Evolutionary conservation across 2,329 filamentous ascomycete species (phyloP).

Genomic region (Pseudocercospora fijiensis): DNA sequence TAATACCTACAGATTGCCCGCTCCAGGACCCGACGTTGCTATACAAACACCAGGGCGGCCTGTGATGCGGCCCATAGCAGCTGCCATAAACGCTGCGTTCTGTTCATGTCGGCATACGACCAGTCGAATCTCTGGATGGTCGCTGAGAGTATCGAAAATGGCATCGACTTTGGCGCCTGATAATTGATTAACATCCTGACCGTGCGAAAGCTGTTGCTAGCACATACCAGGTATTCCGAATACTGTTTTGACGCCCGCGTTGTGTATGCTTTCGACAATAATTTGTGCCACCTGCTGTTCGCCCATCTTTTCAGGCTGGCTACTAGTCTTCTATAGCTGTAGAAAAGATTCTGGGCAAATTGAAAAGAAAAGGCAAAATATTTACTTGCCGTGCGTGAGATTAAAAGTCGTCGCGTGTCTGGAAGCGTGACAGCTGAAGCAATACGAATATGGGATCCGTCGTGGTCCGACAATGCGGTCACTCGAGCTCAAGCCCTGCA

Average conservation of each 20-base stretch:
- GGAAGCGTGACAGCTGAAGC: neutral
- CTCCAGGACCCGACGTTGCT: slow-evolving; percentile 51
- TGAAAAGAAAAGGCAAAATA: neutral
- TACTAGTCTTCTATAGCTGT: neutral
- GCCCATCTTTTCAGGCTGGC: slow-evolving; percentile 13
- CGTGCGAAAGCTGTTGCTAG: neutral
- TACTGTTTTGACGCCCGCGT: slow-evolving; percentile 48
- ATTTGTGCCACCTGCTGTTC: slow-evolving; percentile 37
- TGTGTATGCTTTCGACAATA: slow-evolving; percentile 38
- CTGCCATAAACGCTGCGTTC: slow-evolving; percentile 53
- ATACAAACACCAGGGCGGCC: slow-evolving; percentile 50
- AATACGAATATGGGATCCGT: slow-evolving; percentile 1
- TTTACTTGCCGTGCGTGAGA: slow-evolving; percentile 3
- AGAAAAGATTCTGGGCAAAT: neutral
- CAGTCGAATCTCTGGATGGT: slow-evolving; percentile 50
- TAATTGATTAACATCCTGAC: neutral
- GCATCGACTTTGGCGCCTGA: slow-evolving; percentile 47
- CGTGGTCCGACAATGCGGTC: slow-evolving; percentile 5
- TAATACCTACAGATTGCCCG: slow-evolving; percentile 43
- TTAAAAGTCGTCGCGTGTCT: neutral
- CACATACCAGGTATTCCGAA: slow-evolving; percentile 46
- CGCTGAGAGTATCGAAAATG: slow-evolving; percentile 49
- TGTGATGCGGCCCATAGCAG: slow-evolving; percentile 49
- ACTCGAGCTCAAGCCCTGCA: slow-evolving; percentile 1
- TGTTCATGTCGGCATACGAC: slow-evolving; percentile 53